Evolutionary conservation across 1,139 yeast species (phyloP).

Genomic region (Candida glucosophila): DNA sequence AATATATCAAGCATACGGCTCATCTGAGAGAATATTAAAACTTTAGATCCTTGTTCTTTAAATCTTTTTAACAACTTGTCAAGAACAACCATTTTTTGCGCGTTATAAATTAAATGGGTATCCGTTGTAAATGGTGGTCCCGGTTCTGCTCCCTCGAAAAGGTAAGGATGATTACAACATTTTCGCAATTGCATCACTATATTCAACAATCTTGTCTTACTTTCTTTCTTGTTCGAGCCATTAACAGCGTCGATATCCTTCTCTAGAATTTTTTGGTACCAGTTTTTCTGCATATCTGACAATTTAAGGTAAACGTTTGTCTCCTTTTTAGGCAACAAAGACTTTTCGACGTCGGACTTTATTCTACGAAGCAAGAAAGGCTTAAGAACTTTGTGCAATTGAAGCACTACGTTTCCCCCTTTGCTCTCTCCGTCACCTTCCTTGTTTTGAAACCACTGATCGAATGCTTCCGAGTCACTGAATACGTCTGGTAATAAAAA

Average conservation of each 20-base stretch:
- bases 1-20: conserved; percentile 70
- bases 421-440: conserved; percentile 20
- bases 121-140: conserved; percentile 83
- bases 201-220: conserved; percentile 64
- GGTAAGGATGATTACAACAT: conserved; percentile 77
- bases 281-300: conserved; percentile 67
- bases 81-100: conserved; percentile 65
- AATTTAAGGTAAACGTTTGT: conserved; percentile 63
- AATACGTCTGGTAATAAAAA: conserved; percentile 72
- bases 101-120: conserved; percentile 66
- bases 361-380: conserved; percentile 71
- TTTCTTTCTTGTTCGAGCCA: conserved; percentile 68
- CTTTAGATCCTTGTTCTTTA: conserved; percentile 63
- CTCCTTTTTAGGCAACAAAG: conserved; percentile 67
- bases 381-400: conserved; percentile 78
- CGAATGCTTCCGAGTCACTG: conserved; percentile 66
- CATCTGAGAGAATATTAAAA: conserved; percentile 74
- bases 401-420: conserved; percentile 58
- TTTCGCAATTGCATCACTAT: conserved; percentile 80
- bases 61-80: conserved; percentile 59
- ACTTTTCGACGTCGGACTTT: conserved; percentile 72
- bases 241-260: conserved; percentile 80
- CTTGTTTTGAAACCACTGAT: conserved; percentile 53
- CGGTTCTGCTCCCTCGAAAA: conserved; percentile 82
- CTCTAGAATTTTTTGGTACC: conserved; percentile 71